Evolutionary conservation across 345 rosid genomes (phyloP).

Genomic region (Cardamine resedifolia): DNA sequence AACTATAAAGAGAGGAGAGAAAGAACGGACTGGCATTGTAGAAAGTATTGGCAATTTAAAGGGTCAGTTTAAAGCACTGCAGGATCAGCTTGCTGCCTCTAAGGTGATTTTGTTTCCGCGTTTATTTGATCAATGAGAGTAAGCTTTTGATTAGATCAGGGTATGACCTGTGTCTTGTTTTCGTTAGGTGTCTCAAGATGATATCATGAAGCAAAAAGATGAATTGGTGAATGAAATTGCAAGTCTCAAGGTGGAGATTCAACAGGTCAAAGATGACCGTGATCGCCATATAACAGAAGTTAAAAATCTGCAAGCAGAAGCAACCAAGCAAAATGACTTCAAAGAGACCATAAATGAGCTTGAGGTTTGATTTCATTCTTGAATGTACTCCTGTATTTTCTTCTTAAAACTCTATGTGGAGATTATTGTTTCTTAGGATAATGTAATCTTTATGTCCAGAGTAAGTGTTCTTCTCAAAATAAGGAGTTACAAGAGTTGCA

Average conservation of each 20-base stretch:
- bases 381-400: neutral
- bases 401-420: neutral
- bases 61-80: conserved; percentile 74
- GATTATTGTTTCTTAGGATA: conserved; percentile 16
- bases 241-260: conserved; percentile 64
- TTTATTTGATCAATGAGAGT: conserved; percentile 24
- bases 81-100: conserved; percentile 69
- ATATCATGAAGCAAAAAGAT: conserved; percentile 69
- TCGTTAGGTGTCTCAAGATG: conserved; percentile 77
- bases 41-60: conserved; percentile 71
- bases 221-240: conserved; percentile 65
- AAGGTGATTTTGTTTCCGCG: conserved; percentile 55
- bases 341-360: conserved; percentile 66
- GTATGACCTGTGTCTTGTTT: conserved; percentile 14
- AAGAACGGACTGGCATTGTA: conserved; percentile 73
- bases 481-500: conserved; percentile 68
- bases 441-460: conserved; percentile 44
- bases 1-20: conserved; percentile 74
- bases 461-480: conserved; percentile 59
- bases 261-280: conserved; percentile 67
- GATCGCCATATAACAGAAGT: conserved; percentile 54
- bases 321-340: conserved; percentile 62
- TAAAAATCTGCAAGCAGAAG: conserved; percentile 54
- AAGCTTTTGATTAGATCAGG: neutral
- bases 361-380: conserved; percentile 53